Conservation (phyloP, 495 filamentous ascomycete species). For the Opeltia flavorubescens region DNA sequence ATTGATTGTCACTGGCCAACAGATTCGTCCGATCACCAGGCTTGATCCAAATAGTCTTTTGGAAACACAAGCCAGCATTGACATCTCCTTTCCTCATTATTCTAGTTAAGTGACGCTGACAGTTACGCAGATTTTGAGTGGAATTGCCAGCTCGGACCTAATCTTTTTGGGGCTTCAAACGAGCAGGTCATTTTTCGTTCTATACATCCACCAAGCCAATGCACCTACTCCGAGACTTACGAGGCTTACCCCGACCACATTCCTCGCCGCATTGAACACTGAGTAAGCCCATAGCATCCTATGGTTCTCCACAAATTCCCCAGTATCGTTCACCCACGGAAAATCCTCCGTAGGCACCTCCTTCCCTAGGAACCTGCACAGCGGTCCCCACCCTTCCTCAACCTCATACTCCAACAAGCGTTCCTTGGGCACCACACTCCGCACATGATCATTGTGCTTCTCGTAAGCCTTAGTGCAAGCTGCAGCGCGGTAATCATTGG, state of each 20-base stretch:
- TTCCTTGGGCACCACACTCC: constrained; percentile 20
- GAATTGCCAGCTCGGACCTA: too few relatives aligned
- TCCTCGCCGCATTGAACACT: not conserved
- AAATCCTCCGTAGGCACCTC: not conserved
- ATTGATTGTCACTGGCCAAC: too few relatives aligned
- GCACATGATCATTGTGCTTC: constrained; percentile 24
- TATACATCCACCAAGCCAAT: not conserved
- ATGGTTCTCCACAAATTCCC: not conserved
- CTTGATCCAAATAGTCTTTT: too few relatives aligned
- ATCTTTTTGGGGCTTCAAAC: too few relatives aligned
- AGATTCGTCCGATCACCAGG: too few relatives aligned
- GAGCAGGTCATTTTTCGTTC: not conserved
- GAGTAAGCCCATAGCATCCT: not conserved
- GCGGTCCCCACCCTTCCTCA: constrained; percentile 19
- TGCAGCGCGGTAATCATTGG: constrained; percentile 4
- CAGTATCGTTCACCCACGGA: not conserved
- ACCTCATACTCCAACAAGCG: constrained; percentile 28
- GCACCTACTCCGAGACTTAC: too few relatives aligned
- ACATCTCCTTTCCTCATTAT: too few relatives aligned
- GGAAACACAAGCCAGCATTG: too few relatives aligned
- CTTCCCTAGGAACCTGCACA: constrained; percentile 1
- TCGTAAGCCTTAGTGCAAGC: constrained; percentile 12
- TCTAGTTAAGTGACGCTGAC: too few relatives aligned
- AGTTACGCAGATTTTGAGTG: too few relatives aligned
- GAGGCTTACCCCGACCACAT: too few relatives aligned